These are phyloP conservation scores for Cyberlindnera euphorbiae DNA, from an alignment of 805 yeast genomes.

Conservation along the genomic window DNA sequence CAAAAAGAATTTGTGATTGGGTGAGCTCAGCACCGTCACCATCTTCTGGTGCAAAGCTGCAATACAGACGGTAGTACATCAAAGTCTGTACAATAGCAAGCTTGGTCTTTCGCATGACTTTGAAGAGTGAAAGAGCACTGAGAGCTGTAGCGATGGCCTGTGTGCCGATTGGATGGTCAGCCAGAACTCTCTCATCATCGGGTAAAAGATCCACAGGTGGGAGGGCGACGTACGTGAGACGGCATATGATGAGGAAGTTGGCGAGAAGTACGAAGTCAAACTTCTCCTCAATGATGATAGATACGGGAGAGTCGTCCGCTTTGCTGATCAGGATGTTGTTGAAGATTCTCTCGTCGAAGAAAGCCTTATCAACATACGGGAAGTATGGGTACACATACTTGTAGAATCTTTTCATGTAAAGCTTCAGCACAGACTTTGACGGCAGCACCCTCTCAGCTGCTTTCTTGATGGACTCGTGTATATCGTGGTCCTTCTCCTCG, in stretches of 20 bases:
- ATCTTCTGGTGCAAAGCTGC: constrained; percentile 41
- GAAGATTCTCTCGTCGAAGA: constrained; percentile 29
- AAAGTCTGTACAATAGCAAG: constrained; percentile 40
- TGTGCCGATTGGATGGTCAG: constrained; percentile 35
- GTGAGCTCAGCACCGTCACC: constrained; percentile 43
- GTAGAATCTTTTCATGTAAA: constrained; percentile 39
- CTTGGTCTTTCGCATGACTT: constrained; percentile 33
- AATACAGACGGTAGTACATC: constrained; percentile 37
- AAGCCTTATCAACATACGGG: constrained; percentile 40
- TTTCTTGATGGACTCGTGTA: constrained; percentile 28
- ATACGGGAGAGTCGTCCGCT: constrained; percentile 21
- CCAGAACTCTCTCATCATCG: constrained; percentile 22
- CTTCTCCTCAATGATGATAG: constrained; percentile 32
- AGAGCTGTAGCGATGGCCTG: constrained; percentile 35
- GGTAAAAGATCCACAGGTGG: constrained; percentile 21
- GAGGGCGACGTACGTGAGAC: constrained; percentile 39
- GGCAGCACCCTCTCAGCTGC: constrained; percentile 36
- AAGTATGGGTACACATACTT: constrained; percentile 40
- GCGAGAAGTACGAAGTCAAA: constrained; percentile 39
- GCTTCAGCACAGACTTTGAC: constrained; percentile 33
- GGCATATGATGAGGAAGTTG: constrained; percentile 34
- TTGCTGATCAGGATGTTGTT: constrained; percentile 32
- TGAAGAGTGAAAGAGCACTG: constrained; percentile 36
- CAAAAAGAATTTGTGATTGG: constrained; percentile 35
- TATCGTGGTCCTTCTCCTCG: constrained; percentile 9